phyloP scores from a whole-genome alignment of 768 basidiomycete species.

The Boletus sensibilis region DNA sequence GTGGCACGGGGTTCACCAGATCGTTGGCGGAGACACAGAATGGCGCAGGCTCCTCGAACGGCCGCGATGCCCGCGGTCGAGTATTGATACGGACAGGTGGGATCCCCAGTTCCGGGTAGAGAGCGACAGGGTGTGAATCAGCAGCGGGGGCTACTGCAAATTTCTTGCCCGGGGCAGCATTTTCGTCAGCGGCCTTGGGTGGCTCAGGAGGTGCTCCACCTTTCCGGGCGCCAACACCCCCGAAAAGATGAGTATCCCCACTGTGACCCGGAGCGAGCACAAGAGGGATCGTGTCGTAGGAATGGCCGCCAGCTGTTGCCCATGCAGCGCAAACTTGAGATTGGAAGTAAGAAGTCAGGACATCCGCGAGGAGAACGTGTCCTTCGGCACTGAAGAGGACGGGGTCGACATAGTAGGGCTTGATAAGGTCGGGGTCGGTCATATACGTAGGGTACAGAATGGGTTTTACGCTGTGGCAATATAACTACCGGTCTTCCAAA shows the following conservation, averaged over 20 bases:
- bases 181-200: constrained; percentile 32
- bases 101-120: constrained; percentile 42
- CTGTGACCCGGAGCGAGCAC: constrained; percentile 39
- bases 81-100: constrained; percentile 74
- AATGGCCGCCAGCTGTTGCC: constrained; percentile 65
- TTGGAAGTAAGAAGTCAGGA: constrained; percentile 89
- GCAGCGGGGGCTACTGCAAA: constrained; percentile 8
- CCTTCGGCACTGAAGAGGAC: constrained; percentile 78
- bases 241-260: constrained; percentile 63
- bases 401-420: constrained; percentile 77
- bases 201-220: constrained; percentile 59
- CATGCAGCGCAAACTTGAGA: constrained; percentile 86
- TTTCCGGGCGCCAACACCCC: constrained; percentile 80
- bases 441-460: constrained; percentile 83
- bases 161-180: constrained; percentile 31
- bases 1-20: constrained; percentile 94
- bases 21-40: constrained; percentile 97
- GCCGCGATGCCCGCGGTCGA: constrained; percentile 48
- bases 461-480: constrained; percentile 62
- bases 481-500: background rate
- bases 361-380: constrained; percentile 86
- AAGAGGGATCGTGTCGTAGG: constrained; percentile 56
- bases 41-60: constrained; percentile 85
- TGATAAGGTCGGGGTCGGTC: constrained; percentile 58
- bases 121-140: constrained; percentile 18